Base-by-base conservation (phyloP, 495 filamentous ascomycete genomes). In the Xylaria scruposa region DNA sequence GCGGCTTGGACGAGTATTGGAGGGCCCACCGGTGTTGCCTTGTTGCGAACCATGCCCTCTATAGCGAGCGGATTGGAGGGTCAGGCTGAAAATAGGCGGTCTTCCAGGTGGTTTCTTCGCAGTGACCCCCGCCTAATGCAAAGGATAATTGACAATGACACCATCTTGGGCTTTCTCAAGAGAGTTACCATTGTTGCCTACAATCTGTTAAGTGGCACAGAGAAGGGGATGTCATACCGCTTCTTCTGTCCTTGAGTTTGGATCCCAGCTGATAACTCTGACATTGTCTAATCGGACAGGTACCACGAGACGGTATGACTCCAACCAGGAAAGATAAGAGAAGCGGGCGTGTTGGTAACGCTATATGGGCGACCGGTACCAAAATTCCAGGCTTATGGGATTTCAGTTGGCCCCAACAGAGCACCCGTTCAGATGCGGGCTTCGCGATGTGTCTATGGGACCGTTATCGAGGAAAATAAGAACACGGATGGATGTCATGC, bases 21-120 rank as follows among this genome's bases (percentile, higher is more conserved):
- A n/a, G 29, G 63, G 31, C 19, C 46, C 46, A 53, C 46, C 9
- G 10, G 13, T 33, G 63, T 13, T 67, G 46, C 63, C 63, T 67
- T 13, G 46, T 65, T 66, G 63, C 63, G 63, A 53, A 67, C 44
- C 46, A 53, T 19, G 31, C 12, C 5, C 42, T n/a, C n/a, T 44
- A 44, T 1, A 44, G 33, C 31, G 19, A 38, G 17, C 58, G 17
- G 61, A 2, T 2, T 26, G 38, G 24, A 42, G 21, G 4, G 62
- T 49, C 61, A 65, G 62, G 62, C 62, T 49, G 40, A n/a, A 33
- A 47, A 15, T 36, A 65, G 62, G 62, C 40, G 26, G 6, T 6
- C 0, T n/a, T 49, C 21, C 4, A 26, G 62, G 21, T 9, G 21
- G 42, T 53, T 31, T 53, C 44, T 51, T 65, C 26, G 2, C 24